Base-by-base conservation (phyloP, 1,284 basidiomycete genomes). In the Phylloporus sp. region DNA sequence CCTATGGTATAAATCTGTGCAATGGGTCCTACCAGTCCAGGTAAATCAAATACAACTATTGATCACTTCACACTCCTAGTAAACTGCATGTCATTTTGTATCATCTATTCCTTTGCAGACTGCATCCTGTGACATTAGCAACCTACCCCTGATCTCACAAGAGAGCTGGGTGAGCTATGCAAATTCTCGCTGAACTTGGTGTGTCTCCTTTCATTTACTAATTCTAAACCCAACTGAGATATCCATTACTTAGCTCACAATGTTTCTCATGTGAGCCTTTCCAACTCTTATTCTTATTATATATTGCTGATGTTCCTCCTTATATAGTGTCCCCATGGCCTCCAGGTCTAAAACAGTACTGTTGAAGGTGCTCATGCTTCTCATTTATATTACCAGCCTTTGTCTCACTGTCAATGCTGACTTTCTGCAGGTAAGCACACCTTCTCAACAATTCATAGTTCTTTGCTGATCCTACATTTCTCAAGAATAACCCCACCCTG, bases 371-470 rank as follows among this genome's bases (percentile, higher is more conserved):
- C 56, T 73, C 13, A 57, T 57, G 1, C 56, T 73, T 6, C 61
- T 72, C 8, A 56, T 72, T 13, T 72, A 66, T 24, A 74, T 65
- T 1, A 64, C 67, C 49, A 72, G 40, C 22, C 63, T 74, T 17
- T 63, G 62, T 28, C 49, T 72, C n/a, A 58, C 60, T n/a, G n/a
- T n/a, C 40, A 61, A 64, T 22, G 22, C 54, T 2, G 58, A 57
- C n/a, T 63, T 64, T 22, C 34, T 66, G 28, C 52, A 46, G 15
- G 71, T 67, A 54, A 42, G 26, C 15, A 13, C 7, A 4, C 22
- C 17, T 13, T 7, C 11, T 28, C 22, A 5, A 4, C 17, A 4
- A 10, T 20, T 8, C 3, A 20, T 39, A 28, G 13, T 29, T 2
- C 12, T 4, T 29, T n/a, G n/a, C n/a, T n/a, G n/a, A n/a, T 37